Evolutionary conservation across 345 rosid species (phyloP), one percentile per base, ranked within the genome.

Genomic region (Eutrema heterophyllum): DNA sequence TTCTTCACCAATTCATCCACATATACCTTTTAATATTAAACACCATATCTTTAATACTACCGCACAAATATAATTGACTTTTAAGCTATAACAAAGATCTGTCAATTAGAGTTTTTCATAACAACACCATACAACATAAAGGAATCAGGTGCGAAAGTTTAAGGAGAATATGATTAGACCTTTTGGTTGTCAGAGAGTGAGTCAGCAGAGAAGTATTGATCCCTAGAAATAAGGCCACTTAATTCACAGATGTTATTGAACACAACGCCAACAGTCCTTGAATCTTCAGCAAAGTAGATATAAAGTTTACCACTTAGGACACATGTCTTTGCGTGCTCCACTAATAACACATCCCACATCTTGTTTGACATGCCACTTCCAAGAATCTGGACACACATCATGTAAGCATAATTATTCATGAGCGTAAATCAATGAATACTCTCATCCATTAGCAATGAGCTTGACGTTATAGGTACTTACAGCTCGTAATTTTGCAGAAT

Each of bases 341-440:
- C 53, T 55, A 93, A 87, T 55, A 93, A 87, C 67, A 94, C 95
- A 0, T 93, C 98, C 98, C 98, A 93, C 97, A 93, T 93, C 82
- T 85, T 90, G 84, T 93, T 93, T 70, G 98, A 90, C 97, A 93
- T 93, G 8, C 98, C 98, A 76, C 89, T 85, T 46, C 97, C 98
- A 65, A 93, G 93, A 85, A 83, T 83, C 98, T 93, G 75, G 71
- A 80, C 46, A 57, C 40, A 69, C 51, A 61, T 44, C 49, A 67
- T 18, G 36, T 52, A 40, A 68, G 5, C 58, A 24, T 38, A 16
- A 71, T 76, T 46, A 83, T 78, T 61, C 62, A 43, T 43, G 39
- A 63, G 58, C 39, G 26, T 50, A 29, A 45, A 66, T 52, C 41
- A 51, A 66, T n/a, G 4, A 29, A 53, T 27, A 11, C 18, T 32